These are phyloP conservation scores for Fraxinus angustifolia DNA, from an alignment of 305 asterid species.

Conservation along the genomic window DNA sequence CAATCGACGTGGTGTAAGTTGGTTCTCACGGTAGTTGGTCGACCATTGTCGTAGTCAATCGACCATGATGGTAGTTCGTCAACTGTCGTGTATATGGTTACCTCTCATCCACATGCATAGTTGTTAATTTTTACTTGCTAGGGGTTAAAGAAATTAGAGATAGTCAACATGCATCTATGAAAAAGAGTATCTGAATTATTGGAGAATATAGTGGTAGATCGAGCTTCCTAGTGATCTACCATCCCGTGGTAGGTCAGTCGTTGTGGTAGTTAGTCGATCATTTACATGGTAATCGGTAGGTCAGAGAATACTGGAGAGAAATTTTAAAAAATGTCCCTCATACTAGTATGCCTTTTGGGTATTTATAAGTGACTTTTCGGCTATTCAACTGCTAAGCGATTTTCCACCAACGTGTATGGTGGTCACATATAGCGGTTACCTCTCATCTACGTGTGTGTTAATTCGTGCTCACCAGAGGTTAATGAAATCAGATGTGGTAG, in stretches of 20 bases:
- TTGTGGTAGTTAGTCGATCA: no score
- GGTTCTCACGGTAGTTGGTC: neutral
- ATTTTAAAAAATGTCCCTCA: neutral
- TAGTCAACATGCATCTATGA: neutral
- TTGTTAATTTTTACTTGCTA: neutral
- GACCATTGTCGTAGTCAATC: no score
- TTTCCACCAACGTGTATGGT: neutral
- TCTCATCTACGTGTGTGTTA: neutral
- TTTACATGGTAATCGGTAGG: no score
- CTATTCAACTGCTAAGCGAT: neutral
- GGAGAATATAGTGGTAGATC: neutral
- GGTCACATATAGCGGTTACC: neutral
- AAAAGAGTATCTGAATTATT: no score
- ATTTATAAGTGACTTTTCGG: neutral
- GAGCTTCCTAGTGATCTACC: neutral
- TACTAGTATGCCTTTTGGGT: no score
- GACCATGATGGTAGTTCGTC: neutral
- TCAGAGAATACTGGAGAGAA: neutral
- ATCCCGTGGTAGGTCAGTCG: neutral
- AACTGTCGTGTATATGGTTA: no score
- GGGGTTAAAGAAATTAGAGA: neutral
- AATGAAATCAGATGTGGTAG: neutral
- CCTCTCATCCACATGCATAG: neutral
- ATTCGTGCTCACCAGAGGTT: neutral
- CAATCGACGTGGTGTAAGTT: neutral